Evolutionary conservation across 1,139 yeast genomes (phyloP).

Genomic region (Wickerhamomyces sp.): DNA sequence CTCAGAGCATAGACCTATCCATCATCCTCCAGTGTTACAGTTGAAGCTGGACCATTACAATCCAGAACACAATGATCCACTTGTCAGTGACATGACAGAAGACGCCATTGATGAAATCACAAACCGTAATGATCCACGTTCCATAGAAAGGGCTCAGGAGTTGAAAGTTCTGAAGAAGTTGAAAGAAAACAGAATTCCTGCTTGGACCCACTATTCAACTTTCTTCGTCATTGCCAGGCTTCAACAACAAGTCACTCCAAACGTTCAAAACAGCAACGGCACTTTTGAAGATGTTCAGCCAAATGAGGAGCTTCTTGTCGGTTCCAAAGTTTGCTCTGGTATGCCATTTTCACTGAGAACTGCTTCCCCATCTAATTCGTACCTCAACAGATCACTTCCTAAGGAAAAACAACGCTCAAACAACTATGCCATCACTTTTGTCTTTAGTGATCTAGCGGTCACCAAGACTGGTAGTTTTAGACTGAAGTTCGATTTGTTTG

Average conservation of each 20-base stretch:
- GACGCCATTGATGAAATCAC: slow-evolving; percentile 6
- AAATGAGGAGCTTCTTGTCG: slow-evolving; percentile 18
- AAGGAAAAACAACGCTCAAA: slow-evolving; percentile 11
- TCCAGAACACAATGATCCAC: slow-evolving; percentile 5
- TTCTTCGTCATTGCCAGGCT: slow-evolving; percentile 24
- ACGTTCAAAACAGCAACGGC: neutral
- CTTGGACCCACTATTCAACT: slow-evolving; percentile 24
- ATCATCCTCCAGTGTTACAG: slow-evolving; percentile 27
- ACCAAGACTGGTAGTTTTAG: slow-evolving; percentile 22
- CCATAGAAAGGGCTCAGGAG: slow-evolving; percentile 20
- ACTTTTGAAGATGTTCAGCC: slow-evolving; percentile 6
- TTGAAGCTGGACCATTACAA: slow-evolving; percentile 13
- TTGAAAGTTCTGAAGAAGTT: slow-evolving; percentile 15
- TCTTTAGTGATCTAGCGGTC: slow-evolving; percentile 25
- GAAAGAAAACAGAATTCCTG: slow-evolving; percentile 16
- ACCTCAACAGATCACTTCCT: slow-evolving; percentile 10
- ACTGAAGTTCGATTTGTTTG: slow-evolving; percentile 23
- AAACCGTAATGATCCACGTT: slow-evolving; percentile 9
- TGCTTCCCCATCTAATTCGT: slow-evolving; percentile 12
- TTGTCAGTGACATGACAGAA: slow-evolving; percentile 6
- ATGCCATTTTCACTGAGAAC: slow-evolving; percentile 21
- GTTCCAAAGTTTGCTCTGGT: slow-evolving; percentile 23
- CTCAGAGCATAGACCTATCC: slow-evolving; percentile 26
- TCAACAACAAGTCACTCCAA: neutral
- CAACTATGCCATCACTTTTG: slow-evolving; percentile 24